Conservation (phyloP, 1,284 basidiomycete species). For the Omphalotus olearius region DNA sequence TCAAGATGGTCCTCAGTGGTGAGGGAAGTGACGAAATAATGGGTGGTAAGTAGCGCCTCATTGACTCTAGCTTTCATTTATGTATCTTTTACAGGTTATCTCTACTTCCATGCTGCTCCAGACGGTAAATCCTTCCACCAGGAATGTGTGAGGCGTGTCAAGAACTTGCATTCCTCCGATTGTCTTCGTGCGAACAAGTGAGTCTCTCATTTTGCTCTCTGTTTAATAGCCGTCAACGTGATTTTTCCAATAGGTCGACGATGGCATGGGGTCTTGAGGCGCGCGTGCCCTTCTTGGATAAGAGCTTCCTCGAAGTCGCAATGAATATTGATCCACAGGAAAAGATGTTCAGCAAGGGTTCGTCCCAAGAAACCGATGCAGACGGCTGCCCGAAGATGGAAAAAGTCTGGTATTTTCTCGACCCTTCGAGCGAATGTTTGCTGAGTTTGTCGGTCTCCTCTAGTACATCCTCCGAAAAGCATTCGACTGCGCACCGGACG, state of each 20-base stretch:
- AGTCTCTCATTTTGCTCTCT: slow-evolving; percentile 18
- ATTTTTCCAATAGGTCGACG: slow-evolving; percentile 63
- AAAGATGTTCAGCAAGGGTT: slow-evolving; percentile 91
- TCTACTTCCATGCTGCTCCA: slow-evolving; percentile 99
- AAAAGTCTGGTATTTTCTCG: slow-evolving; percentile 52
- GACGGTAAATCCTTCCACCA: slow-evolving; percentile 90
- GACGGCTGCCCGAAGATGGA: slow-evolving; percentile 92
- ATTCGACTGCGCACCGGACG: slow-evolving; percentile 86
- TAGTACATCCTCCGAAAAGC: slow-evolving; percentile 97
- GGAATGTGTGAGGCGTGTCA: slow-evolving; percentile 92
- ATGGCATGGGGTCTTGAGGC: slow-evolving; percentile 99
- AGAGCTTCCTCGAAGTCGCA: slow-evolving; percentile 89
- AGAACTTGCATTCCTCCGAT: slow-evolving; percentile 97
- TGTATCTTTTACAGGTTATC: slow-evolving; percentile 64
- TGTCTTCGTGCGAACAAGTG: slow-evolving; percentile 98
- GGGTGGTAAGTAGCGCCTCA: slow-evolving; percentile 59
- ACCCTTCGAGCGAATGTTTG: slow-evolving; percentile 4
- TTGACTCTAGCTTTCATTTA: background rate
- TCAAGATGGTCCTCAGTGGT: slow-evolving; percentile 99
- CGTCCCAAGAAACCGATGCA: slow-evolving; percentile 70
- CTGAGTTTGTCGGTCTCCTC: background rate
- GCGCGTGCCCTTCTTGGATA: slow-evolving; percentile 98
- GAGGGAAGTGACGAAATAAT: slow-evolving; percentile 99
- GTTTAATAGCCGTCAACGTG: slow-evolving; percentile 4
- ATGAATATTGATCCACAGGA: slow-evolving; percentile 89